Evolutionary conservation across 176 grass and related monocot species (phyloP).

Genomic region (Cenchrus purpureus): DNA sequence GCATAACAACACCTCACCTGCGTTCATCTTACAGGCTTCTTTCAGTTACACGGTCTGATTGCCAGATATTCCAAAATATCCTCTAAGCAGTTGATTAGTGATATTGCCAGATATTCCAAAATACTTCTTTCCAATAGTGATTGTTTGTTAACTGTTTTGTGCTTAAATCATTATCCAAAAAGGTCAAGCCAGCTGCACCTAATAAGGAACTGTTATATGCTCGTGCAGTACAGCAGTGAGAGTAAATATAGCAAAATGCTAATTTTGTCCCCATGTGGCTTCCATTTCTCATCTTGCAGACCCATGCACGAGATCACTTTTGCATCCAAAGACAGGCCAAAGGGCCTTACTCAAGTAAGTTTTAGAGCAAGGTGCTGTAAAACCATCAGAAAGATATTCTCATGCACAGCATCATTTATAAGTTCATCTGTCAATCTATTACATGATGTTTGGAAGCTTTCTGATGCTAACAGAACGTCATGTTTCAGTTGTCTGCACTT

Average conservation of each 20-base stretch:
- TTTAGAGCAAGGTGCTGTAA: neutral
- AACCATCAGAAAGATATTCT: neutral
- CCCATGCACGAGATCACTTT: slow-evolving; percentile 44
- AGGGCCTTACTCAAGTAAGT: slow-evolving; percentile 41
- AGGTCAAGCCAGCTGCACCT: neutral
- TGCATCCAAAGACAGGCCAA: slow-evolving; percentile 25
- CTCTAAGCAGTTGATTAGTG: neutral
- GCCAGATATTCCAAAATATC: neutral
- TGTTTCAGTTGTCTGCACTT: slow-evolving; percentile 32
- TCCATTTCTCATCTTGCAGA: slow-evolving; percentile 23
- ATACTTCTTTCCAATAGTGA: neutral
- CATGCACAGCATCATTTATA: neutral
- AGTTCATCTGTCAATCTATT: neutral
- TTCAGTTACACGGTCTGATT: neutral
- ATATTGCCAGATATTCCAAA: neutral
- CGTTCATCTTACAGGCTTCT: neutral
- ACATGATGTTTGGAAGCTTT: neutral
- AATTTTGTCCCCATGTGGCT: neutral
- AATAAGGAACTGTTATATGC: neutral
- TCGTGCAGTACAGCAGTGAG: neutral
- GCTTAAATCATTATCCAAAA: neutral
- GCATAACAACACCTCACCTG: neutral
- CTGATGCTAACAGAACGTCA: neutral
- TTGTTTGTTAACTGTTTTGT: neutral
- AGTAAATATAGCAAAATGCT: neutral